Percentiles rank a stretch among this genome's conserved stretches.
Conservation (phyloP, 2,329 filamentous ascomycete genomes). For the Lasiodiplodia citricola region DNA sequence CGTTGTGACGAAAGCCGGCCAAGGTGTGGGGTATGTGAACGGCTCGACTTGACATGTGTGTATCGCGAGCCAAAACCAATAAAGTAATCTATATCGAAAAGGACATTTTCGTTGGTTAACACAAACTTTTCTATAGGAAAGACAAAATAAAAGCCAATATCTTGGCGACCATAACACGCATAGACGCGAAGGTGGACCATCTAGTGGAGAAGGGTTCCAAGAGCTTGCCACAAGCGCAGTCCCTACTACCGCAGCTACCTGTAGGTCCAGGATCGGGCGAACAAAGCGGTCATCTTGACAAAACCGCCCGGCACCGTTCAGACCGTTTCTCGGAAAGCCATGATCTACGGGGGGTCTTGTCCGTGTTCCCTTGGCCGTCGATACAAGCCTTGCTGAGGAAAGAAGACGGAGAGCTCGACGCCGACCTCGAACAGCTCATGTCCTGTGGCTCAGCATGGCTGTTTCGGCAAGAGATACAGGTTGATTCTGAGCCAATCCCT, state of each 20-base stretch:
- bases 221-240: not conserved
- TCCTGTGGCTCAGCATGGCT: constrained; percentile 48
- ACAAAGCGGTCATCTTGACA: not conserved
- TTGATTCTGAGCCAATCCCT: constrained; percentile 33
- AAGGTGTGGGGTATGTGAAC: not conserved
- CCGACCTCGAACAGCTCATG: constrained; percentile 43
- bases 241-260: not conserved
- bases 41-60: not conserved
- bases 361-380: not conserved
- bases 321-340: not conserved
- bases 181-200: constrained; percentile 16
- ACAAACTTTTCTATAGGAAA: not conserved
- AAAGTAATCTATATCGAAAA: constrained; percentile 54
- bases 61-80: constrained; percentile 49
- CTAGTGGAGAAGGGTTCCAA: not conserved
- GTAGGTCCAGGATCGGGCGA: not conserved
- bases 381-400: not conserved
- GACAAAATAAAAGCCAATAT: not conserved
- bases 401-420: not conserved
- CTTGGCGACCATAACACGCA: not conserved
- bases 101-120: not conserved
- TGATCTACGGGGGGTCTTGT: not conserved
- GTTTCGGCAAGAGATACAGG: constrained; percentile 39
- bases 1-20: not conserved
- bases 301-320: not conserved